phyloP scores from a whole-genome alignment of 2,329 filamentous ascomycete species.

The Xylariaceae sp. region DNA sequence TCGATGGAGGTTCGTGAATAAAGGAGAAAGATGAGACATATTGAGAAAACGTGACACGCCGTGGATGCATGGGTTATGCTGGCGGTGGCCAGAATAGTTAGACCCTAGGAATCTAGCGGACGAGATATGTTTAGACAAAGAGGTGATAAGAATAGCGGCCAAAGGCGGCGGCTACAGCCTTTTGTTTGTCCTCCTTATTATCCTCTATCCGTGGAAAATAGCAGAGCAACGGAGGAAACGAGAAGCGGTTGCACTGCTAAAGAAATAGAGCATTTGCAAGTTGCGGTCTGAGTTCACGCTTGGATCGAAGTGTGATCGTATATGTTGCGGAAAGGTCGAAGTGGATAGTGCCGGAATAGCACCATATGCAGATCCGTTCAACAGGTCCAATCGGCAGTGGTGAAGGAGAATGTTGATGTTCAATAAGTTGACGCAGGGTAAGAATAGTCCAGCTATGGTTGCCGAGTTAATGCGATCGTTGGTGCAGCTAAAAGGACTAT shows the following conservation, averaged over 20 bases:
- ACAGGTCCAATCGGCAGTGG: not conserved
- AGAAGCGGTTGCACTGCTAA: conserved; percentile 7
- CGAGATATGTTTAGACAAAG: not conserved
- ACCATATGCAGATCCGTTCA: not conserved
- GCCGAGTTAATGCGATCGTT: not conserved
- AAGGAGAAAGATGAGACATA: conserved; percentile 26
- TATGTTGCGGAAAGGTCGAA: conserved; percentile 8
- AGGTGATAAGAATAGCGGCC: not conserved
- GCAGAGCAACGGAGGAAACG: conserved; percentile 4
- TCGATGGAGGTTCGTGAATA: conserved; percentile 22
- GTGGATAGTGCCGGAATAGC: conserved; percentile 3
- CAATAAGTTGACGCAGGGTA: not conserved
- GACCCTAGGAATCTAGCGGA: not conserved
- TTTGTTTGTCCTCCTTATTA: not conserved
- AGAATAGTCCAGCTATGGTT: not conserved
- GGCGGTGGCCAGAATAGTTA: not conserved
- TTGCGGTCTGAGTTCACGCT: conserved; percentile 16
- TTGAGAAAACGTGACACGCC: conserved; percentile 12
- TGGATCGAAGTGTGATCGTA: conserved; percentile 7
- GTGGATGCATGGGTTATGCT: conserved; percentile 10
- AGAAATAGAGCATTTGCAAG: conserved; percentile 8
- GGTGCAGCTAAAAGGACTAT: conserved; percentile 1
- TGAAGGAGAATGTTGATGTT: not conserved
- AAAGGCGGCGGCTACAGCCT: no score
- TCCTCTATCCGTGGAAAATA: not conserved